Percentiles rank a stretch among this genome's conserved stretches.
Conservation (phyloP, 169 alveolate genomes). For the Plasmodium chabaudi region DNA sequence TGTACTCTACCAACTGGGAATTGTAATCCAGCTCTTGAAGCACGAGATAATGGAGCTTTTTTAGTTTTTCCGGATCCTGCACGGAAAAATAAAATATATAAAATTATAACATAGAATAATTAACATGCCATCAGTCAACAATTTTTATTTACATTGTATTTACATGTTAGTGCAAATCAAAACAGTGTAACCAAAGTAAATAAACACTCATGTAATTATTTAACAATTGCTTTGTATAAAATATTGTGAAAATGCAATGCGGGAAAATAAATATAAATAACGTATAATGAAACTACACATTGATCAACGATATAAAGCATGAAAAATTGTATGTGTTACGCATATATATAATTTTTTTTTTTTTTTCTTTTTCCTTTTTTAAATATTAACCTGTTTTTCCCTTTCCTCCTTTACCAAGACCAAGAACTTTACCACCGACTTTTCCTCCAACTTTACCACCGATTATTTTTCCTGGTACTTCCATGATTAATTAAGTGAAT, state of each 20-base stretch:
- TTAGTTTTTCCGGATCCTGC: constrained; percentile 96
- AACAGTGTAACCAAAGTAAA: background rate
- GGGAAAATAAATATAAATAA: background rate
- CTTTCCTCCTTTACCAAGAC: constrained; percentile 89
- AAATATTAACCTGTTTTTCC: constrained; percentile 85
- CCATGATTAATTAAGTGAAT: constrained; percentile 35
- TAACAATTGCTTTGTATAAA: background rate
- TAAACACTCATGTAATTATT: background rate
- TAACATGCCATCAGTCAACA: background rate
- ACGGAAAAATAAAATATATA: constrained; percentile 78
- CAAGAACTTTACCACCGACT: constrained; percentile 90
- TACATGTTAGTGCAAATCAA: too few species aligned
- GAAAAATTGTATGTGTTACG: background rate
- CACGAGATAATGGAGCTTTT: constrained; percentile 98
- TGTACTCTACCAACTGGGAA: constrained; percentile 99
- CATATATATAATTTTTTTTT: constrained; percentile 13
- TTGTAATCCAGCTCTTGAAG: constrained; percentile 99
- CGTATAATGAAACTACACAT: background rate
- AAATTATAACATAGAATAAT: constrained; percentile 27
- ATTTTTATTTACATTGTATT: too few species aligned
- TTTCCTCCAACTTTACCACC: constrained; percentile 93
- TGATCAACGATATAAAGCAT: background rate
- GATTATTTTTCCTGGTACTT: constrained; percentile 81
- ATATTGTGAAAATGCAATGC: background rate
- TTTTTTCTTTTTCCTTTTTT: constrained; percentile 18